Evolutionary conservation across 139 green algal genomes (phyloP).

Genomic region (Parachlorella kessleri): DNA sequence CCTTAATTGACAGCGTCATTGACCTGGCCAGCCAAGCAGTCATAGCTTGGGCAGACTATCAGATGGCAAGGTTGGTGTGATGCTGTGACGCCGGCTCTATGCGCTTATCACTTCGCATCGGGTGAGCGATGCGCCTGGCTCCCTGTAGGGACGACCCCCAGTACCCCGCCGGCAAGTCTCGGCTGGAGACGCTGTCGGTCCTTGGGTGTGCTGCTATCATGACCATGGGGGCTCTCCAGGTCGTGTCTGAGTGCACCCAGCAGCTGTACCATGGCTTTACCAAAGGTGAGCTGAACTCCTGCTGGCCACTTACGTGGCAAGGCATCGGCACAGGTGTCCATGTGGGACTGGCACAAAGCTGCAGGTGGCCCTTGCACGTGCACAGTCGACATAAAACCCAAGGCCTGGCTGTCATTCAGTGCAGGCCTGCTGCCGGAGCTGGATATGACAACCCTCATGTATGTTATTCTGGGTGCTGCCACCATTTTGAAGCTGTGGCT

Average conservation of each 20-base stretch:
- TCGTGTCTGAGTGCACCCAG: constrained; percentile 47
- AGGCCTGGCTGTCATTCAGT: no score
- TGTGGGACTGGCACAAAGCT: no score
- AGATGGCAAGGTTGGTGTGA: neutral
- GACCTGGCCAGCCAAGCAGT: constrained; percentile 70
- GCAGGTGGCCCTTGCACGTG: no score
- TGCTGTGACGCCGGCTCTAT: neutral
- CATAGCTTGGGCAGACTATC: constrained; percentile 46
- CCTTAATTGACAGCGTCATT: constrained; percentile 63
- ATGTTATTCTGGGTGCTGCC: constrained; percentile 62
- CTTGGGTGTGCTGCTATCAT: constrained; percentile 74
- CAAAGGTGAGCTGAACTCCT: no score
- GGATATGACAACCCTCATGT: constrained; percentile 55
- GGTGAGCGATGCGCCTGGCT: no score
- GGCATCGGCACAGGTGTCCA: constrained; percentile 37
- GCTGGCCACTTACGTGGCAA: no score
- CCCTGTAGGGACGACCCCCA: constrained; percentile 38
- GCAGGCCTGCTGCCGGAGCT: constrained; percentile 52
- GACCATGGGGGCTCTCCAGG: constrained; percentile 54
- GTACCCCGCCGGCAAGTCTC: constrained; percentile 68
- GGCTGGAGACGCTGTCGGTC: constrained; percentile 74
- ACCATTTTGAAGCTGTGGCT: constrained; percentile 62
- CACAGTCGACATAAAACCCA: no score
- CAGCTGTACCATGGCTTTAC: constrained; percentile 14
- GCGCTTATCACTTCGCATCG: no score